Evolutionary conservation across 495 filamentous ascomycete species (phyloP), one percentile per base, ranked within the genome.

Genomic region (Aspergillus homomorphus): DNA sequence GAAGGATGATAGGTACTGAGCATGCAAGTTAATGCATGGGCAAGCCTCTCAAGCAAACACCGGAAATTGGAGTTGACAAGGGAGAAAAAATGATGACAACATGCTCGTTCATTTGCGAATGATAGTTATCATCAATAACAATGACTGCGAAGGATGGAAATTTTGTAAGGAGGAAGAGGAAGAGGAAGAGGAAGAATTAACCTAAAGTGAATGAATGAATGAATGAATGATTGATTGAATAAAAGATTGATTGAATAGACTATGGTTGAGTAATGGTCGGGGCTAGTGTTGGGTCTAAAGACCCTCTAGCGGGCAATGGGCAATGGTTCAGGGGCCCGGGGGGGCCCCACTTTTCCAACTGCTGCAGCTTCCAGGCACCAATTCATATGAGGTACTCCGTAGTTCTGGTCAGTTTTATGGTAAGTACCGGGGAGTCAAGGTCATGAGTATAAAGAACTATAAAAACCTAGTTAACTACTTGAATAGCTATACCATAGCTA

Each of bases 81-180:
- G 48, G n/a, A 24, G 26, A 24, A 26, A 41, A 22, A 48, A 26
- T 16, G 12, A 19, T 10, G 26, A 28, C 26, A 28, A 9, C 26
- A 28, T 28, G 26, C 26, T 28, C 26, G 16, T 20, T 15, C 21
- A 48, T 48, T 12, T 12, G 20, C 30, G 26, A 41, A 33, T 24
- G 48, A 20, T 19, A 57, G 30, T 30, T 18, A 57, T 33, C 45
- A 16, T 44, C 30, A n/a, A n/a, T n/a, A n/a, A n/a, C n/a, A n/a
- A n/a, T n/a, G n/a, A n/a, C n/a, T n/a, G n/a, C n/a, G 28, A 22
- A 56, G 41, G 24, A 48, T 49, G 54, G 42, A 42, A n/a, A n/a
- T n/a, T n/a, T n/a, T n/a, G n/a, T n/a, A n/a, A n/a, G 26, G 28
- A 24, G 5, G 55, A 42, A 45, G 54, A 50, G 54, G 41, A 45